These are phyloP conservation scores for Coemansia sp. DNA, from an alignment of 192 early-diverging fungal genomes.

Conservation along the genomic window DNA sequence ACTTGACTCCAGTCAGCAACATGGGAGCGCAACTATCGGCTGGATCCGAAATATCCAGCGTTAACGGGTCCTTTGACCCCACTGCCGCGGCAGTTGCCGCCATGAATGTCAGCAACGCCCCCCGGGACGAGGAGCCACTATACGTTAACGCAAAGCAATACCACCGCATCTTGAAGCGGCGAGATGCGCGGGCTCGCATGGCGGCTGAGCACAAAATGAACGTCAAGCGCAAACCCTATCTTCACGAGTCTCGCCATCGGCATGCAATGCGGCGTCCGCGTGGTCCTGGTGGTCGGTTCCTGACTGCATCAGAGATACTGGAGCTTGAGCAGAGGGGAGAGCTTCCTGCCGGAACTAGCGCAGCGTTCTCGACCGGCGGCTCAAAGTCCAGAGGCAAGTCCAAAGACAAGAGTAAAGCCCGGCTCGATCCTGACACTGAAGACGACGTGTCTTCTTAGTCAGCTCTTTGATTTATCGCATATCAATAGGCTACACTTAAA, in stretches of 20 bases:
- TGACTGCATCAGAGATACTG: conserved; percentile 78
- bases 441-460: conserved; percentile 19
- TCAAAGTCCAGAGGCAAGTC: conserved; percentile 31
- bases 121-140: conserved; percentile 80
- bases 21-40: conserved; percentile 11
- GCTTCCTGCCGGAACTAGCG: conserved; percentile 47
- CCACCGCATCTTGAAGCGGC: conserved; percentile 92
- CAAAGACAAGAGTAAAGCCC: conserved; percentile 24
- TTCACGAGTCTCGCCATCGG: conserved; percentile 96
- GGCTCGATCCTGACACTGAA: not conserved
- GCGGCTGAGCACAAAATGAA: conserved; percentile 76
- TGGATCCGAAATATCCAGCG: conserved; percentile 12
- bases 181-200: conserved; percentile 84
- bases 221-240: conserved; percentile 84
- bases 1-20: conserved; percentile 29
- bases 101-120: conserved; percentile 43
- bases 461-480: not conserved
- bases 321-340: conserved; percentile 58
- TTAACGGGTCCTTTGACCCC: conserved; percentile 33
- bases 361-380: conserved; percentile 30
- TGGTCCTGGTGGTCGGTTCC: conserved; percentile 97
- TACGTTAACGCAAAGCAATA: conserved; percentile 99
- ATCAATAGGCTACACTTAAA: not conserved
- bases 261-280: conserved; percentile 97
- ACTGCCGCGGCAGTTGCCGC: conserved; percentile 51